Evolutionary conservation across 108 stramenopile genomes (phyloP).

Genomic region (Nitzschia sp.): DNA sequence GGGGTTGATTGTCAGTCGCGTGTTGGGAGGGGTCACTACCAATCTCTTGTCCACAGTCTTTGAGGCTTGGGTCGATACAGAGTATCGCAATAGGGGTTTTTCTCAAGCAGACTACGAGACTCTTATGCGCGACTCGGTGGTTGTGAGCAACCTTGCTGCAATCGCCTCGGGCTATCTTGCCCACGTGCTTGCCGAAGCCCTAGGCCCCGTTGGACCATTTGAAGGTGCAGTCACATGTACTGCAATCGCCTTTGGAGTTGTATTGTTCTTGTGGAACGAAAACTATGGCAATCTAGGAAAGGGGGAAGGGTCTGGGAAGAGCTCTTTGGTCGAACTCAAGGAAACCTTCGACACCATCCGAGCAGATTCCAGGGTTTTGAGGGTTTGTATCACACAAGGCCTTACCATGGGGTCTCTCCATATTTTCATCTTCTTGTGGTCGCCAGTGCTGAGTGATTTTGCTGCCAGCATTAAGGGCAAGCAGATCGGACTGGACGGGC

Average conservation of each 20-base stretch:
- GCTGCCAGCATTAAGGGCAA: conserved; percentile 16
- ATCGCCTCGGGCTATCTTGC: conserved; percentile 76
- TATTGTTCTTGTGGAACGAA: conserved; percentile 67
- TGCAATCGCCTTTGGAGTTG: conserved; percentile 51
- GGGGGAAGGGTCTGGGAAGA: conserved; percentile 2
- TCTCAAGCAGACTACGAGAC: conserved; percentile 62
- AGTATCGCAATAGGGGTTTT: conserved; percentile 68
- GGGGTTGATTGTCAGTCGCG: conserved; percentile 64
- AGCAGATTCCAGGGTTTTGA: conserved; percentile 44
- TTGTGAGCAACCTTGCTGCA: conserved; percentile 80
- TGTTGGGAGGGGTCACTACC: conserved; percentile 79
- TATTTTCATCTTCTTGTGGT: conserved; percentile 82
- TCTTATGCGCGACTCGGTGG: conserved; percentile 67
- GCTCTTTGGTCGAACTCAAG: conserved; percentile 19
- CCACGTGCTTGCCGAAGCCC: conserved; percentile 49
- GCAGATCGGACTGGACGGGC: conserved; percentile 42
- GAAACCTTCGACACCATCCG: conserved; percentile 36
- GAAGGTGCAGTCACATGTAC: conserved; percentile 78
- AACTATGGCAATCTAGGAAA: conserved; percentile 63
- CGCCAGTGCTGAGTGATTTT: conserved; percentile 53
- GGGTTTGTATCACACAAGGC: conserved; percentile 66
- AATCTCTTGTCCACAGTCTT: conserved; percentile 73
- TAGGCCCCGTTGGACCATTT: conserved; percentile 83
- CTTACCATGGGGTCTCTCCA: conserved; percentile 71
- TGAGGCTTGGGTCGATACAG: conserved; percentile 82